These are phyloP conservation scores for Didymella pomorum DNA, from an alignment of 2,329 filamentous ascomycete genomes.

Conservation along the genomic window DNA sequence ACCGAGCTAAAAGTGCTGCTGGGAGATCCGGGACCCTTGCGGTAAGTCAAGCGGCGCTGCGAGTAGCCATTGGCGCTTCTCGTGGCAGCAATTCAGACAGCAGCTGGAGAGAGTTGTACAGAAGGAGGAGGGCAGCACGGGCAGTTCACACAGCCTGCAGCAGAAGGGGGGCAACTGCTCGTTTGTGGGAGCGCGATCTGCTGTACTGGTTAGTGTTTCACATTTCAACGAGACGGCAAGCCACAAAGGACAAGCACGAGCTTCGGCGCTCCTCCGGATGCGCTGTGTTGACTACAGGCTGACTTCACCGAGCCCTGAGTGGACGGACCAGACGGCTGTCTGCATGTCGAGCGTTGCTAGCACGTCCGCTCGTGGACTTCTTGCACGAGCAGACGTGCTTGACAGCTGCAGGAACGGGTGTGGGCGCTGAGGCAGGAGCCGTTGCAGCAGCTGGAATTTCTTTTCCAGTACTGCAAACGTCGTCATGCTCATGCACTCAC, in stretches of 20 bases:
- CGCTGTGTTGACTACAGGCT: neutral
- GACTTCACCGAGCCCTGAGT: neutral
- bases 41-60: conserved; percentile 20
- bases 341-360: conserved; percentile 5
- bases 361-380: conserved; percentile 4
- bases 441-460: neutral
- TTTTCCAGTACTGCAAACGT: neutral
- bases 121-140: neutral
- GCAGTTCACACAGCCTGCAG: conserved; percentile 20
- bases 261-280: conserved; percentile 14
- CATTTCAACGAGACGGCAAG: conserved; percentile 1
- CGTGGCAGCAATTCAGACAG: conserved; percentile 16
- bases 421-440: neutral
- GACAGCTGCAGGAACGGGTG: conserved; percentile 8
- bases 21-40: neutral
- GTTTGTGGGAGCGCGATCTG: conserved; percentile 5
- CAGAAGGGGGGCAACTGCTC: conserved; percentile 9
- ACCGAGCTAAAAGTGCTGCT: conserved; percentile 7
- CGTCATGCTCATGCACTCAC: neutral
- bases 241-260: conserved; percentile 6
- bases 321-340: conserved; percentile 3
- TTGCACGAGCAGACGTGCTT: neutral
- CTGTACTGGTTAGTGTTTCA: conserved; percentile 20
- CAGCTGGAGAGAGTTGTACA: conserved; percentile 6
- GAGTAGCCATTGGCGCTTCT: conserved; percentile 25